A percentile compares a stretch with the other conserved stretches of the same genome.
phyloP scores from a whole-genome alignment of 352 stramenopile species.

The Pythium apleroticum region DNA sequence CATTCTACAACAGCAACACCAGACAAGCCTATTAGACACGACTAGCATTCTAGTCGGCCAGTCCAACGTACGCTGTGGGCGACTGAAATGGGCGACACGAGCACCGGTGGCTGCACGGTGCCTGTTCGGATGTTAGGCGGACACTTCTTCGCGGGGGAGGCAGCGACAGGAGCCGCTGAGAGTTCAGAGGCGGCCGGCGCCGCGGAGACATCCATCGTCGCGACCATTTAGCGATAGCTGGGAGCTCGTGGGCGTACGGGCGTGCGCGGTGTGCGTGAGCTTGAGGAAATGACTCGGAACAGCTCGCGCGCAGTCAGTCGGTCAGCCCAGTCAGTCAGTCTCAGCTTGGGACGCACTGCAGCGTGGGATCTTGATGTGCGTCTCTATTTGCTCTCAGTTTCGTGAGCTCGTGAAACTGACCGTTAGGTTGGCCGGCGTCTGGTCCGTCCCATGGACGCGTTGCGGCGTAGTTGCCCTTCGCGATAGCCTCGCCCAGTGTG shows the following conservation, averaged over 20 bases:
- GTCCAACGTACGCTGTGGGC: conserved; percentile 29
- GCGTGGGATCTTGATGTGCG: conserved; percentile 13
- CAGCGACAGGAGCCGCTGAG: neutral
- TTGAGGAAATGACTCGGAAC: conserved; percentile 14
- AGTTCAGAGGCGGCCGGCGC: neutral
- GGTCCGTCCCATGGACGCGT: conserved; percentile 21
- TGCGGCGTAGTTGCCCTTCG: neutral
- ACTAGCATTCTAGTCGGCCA: neutral
- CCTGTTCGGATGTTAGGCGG: conserved; percentile 31
- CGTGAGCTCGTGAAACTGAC: conserved; percentile 14
- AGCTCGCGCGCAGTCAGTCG: neutral
- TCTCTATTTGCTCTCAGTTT: conserved; percentile 8
- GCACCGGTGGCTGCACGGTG: conserved; percentile 26
- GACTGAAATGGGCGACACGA: conserved; percentile 37
- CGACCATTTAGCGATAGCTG: conserved; percentile 1
- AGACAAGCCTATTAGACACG: neutral
- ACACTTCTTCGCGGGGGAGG: conserved; percentile 26
- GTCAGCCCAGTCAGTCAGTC: neutral
- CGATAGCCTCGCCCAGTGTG: conserved; percentile 1
- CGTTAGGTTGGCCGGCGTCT: conserved; percentile 8
- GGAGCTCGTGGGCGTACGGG: neutral
- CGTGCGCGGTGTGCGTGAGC: neutral
- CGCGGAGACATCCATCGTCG: conserved; percentile 6
- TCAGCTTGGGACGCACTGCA: neutral
- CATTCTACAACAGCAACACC: conserved; percentile 29